Evolutionary conservation across 371 early-diverging fungal species (phyloP), one percentile per base, ranked within the genome.

Genomic region (Circinella minor): DNA sequence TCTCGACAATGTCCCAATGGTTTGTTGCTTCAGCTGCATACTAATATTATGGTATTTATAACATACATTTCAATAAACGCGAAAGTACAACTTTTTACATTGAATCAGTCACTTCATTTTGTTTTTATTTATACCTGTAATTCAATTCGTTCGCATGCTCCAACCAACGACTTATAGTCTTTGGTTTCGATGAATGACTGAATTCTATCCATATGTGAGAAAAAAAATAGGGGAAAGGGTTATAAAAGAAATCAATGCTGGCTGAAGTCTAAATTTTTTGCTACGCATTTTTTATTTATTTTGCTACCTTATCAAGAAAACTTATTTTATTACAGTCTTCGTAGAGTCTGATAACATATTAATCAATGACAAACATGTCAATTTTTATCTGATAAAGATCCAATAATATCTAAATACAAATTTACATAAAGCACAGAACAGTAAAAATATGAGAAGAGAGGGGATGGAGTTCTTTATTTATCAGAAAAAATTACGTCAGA

Each of bases 111-210:
- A 27, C 27, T 27, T 27, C n/a, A n/a, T 51, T 15, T 51, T 5
- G n/a, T n/a, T 17, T 13, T 51, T 14, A 27, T 27, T 15, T n/a
- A 51, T 51, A 79, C 79, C 61, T 71, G 68, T 20, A 79, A 66
- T 59, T 79, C 79, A 14, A 73, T 36, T 51, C 61, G 59, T 37
- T 79, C 77, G 55, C 79, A 79, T 36, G 64, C 39, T 27, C 69
- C 55, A 34, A 73, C 64, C 10, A 77, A 71, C 20, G 37, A 70
- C 13, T n/a, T 15, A 54, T 74, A 74, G 27, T 74, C 59, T 49
- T 65, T 65, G 13, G 36, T 37, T 48, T 47, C 37, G 15, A 65
- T 37, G 36, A 65, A 48, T 65, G 46, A 34, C 36, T 48, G 54
- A 54, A 65, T 65, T 27, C 54, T 14, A 11, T 65, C 65, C 65